Conservation (phyloP, 176 grass and related monocot species). For the Carex littledalei region DNA sequence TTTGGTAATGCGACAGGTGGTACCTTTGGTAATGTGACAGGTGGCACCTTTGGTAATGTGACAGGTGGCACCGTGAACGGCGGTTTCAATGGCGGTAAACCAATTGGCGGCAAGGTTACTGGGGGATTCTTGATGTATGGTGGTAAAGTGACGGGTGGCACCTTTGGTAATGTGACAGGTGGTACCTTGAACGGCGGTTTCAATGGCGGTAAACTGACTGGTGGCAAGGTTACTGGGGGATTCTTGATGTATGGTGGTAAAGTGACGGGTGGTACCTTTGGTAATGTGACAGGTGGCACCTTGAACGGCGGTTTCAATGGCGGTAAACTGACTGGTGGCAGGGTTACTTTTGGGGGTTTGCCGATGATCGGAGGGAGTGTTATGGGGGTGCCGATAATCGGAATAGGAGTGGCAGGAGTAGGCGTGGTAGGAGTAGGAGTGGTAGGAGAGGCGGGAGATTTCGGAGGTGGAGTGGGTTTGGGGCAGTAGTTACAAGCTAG, state of each 20-base stretch:
- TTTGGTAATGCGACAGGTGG: background rate
- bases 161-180: background rate
- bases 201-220: background rate
- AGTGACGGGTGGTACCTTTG: background rate
- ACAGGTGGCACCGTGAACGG: background rate
- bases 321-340: background rate
- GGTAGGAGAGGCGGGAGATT: background rate
- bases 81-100: background rate
- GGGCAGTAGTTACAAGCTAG: conserved; percentile 14
- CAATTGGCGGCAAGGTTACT: background rate
- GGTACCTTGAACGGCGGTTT: background rate
- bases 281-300: background rate
- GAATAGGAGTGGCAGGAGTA: background rate
- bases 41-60: background rate
- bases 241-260: too few relatives aligned
- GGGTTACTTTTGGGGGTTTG: background rate
- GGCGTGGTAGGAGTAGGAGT: background rate
- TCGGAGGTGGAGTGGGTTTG: background rate
- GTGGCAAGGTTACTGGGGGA: background rate
- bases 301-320: background rate
- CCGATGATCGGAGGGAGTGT: background rate
- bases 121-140: too few relatives aligned
- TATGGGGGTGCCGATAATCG: background rate
- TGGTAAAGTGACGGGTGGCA: too few relatives aligned
- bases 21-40: background rate